Evolutionary conservation across 108 stramenopile genomes (phyloP).

Genomic region (Parietichytrium sp.): DNA sequence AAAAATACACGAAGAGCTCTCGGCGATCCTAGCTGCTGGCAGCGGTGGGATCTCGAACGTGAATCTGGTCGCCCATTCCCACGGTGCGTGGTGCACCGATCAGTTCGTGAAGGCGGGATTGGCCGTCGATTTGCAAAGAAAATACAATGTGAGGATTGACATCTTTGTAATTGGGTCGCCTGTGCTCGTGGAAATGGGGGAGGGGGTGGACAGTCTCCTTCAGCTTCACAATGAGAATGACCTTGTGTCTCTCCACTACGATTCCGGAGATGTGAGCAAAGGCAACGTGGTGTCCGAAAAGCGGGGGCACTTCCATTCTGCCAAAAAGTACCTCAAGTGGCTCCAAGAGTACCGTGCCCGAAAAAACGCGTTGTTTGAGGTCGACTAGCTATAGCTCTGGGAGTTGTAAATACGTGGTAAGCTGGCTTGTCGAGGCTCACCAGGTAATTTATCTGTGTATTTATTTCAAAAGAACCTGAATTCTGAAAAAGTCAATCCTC

Average conservation of each 20-base stretch:
- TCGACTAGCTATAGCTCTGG: too few species aligned
- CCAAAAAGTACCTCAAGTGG: too few species aligned
- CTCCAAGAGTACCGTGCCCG: too few species aligned
- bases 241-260: not conserved
- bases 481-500: too few species aligned
- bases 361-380: too few species aligned
- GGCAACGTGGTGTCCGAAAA: too few species aligned
- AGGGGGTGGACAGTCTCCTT: not conserved
- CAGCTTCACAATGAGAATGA: not conserved
- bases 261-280: not conserved
- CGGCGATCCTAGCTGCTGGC: not conserved
- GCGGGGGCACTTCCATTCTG: too few species aligned
- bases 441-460: too few species aligned
- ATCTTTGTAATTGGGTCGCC: not conserved
- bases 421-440: too few species aligned
- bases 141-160: not conserved
- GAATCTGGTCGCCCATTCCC: slow-evolving; percentile 9
- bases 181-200: not conserved
- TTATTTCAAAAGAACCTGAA: too few species aligned
- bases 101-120: not conserved
- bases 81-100: not conserved
- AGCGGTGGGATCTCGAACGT: not conserved
- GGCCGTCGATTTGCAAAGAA: not conserved
- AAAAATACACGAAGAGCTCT: not conserved
- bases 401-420: too few species aligned